Percentiles rank a stretch among this genome's conserved stretches.
Evolutionary conservation across 108 stramenopile species (phyloP).

Genomic region (Cyclotella choctawhatcheeana): DNA sequence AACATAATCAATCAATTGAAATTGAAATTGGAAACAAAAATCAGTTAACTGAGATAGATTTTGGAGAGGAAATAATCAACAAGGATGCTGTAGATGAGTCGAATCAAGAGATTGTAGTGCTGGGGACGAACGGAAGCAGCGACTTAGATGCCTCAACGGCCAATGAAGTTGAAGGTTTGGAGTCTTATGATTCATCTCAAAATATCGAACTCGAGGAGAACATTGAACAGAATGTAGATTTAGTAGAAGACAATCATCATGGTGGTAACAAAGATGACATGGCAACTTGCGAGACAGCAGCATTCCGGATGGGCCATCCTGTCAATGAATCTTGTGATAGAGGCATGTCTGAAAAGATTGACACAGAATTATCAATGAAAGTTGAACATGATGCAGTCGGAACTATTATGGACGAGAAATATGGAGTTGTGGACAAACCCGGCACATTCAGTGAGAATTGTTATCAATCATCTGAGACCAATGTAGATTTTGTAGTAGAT

Average conservation of each 20-base stretch:
- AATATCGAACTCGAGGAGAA: background rate
- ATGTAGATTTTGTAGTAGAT: background rate
- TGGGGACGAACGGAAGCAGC: too few relatives aligned
- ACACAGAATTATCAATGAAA: background rate
- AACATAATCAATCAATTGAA: background rate
- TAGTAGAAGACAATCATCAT: background rate
- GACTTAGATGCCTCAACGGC: too few relatives aligned
- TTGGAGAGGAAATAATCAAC: too few relatives aligned
- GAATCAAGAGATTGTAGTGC: too few relatives aligned
- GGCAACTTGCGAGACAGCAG: background rate
- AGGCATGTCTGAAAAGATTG: background rate
- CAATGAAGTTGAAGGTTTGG: too few relatives aligned
- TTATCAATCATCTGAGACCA: too few relatives aligned
- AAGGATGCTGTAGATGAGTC: too few relatives aligned
- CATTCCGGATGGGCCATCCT: conserved; percentile 14
- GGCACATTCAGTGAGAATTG: background rate
- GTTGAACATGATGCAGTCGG: conserved; percentile 9
- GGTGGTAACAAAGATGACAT: conserved; percentile 11
- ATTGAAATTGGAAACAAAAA: background rate
- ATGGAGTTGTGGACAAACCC: background rate
- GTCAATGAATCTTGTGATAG: conserved; percentile 20
- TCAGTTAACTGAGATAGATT: too few relatives aligned
- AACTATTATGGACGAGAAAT: background rate
- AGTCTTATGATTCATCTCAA: background rate
- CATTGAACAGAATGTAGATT: background rate